Evolutionary conservation across 1,139 yeast genomes (phyloP).

Genomic region (Geotrichum siamense): DNA sequence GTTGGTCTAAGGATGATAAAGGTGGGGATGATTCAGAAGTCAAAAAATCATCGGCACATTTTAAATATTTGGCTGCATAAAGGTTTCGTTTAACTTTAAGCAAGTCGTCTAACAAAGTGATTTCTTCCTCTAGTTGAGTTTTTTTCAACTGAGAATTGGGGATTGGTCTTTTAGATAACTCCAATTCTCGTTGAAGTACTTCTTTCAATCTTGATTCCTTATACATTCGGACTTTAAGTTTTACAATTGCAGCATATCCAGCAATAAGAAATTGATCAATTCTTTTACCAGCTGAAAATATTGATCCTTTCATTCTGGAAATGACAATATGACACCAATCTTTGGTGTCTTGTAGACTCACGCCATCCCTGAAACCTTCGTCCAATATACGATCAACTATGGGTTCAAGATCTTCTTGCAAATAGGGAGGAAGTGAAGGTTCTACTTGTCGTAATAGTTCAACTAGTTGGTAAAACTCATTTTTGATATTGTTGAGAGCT

Average conservation of each 20-base stretch:
- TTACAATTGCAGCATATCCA: slow-evolving; percentile 6
- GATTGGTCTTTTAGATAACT: slow-evolving; percentile 1
- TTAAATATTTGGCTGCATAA: background rate
- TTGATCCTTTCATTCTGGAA: slow-evolving; percentile 3
- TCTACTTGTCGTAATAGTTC: slow-evolving; percentile 6
- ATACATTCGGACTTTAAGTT: background rate
- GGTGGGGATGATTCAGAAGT: too few relatives aligned
- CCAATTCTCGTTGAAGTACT: slow-evolving; percentile 10
- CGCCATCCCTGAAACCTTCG: slow-evolving; percentile 10
- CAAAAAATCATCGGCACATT: too few relatives aligned
- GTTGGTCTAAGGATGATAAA: too few relatives aligned
- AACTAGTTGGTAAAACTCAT: background rate
- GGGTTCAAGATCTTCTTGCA: slow-evolving; percentile 7
- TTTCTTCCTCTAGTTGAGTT: background rate
- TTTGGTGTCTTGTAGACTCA: slow-evolving; percentile 5
- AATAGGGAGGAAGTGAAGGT: slow-evolving; percentile 3
- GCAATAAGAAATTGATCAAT: slow-evolving; percentile 4
- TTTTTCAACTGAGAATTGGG: background rate
- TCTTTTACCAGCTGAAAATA: slow-evolving; percentile 7
- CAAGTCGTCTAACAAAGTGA: background rate
- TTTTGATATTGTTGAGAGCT: background rate
- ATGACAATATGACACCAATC: slow-evolving; percentile 5
- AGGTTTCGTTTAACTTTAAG: background rate
- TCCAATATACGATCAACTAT: slow-evolving; percentile 6
- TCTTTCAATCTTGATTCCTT: slow-evolving; percentile 13